These are phyloP conservation scores for Hypholoma fasciculare DNA, from an alignment of 768 basidiomycete species.

Conservation along the genomic window DNA sequence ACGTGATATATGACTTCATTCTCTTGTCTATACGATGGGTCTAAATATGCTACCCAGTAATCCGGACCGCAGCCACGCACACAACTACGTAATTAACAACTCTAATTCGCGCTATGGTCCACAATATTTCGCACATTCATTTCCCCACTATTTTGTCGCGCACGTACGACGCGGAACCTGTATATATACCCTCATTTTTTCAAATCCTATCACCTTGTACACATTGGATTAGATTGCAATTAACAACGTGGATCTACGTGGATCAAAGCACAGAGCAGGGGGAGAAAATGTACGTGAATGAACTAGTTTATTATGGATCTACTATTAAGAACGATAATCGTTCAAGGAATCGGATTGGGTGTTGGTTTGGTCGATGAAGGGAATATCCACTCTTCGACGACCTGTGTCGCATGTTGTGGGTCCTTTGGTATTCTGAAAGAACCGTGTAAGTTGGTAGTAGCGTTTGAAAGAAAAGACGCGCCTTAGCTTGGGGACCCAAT, in stretches of 20 bases:
- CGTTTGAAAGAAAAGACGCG: conserved; percentile 34
- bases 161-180: conserved; percentile 6
- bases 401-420: conserved; percentile 61
- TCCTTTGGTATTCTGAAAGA: conserved; percentile 65
- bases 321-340: not conserved
- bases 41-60: conserved; percentile 10
- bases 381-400: conserved; percentile 83
- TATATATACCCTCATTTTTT: conserved; percentile 27
- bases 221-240: conserved; percentile 30
- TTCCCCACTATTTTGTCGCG: conserved; percentile 6
- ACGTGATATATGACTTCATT: conserved; percentile 7
- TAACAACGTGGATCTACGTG: conserved; percentile 27
- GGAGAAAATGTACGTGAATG: conserved; percentile 7
- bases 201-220: conserved; percentile 25
- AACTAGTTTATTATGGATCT: conserved; percentile 5
- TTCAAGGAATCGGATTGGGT: not conserved
- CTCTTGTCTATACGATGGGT: conserved; percentile 7
- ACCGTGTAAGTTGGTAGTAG: conserved; percentile 11
- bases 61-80: not conserved
- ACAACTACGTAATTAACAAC: conserved; percentile 6
- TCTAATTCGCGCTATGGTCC: conserved; percentile 7
- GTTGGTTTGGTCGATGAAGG: conserved; percentile 15
- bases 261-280: conserved; percentile 5
- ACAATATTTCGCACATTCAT: conserved; percentile 14
- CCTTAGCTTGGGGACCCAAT: conserved; percentile 82